Evolutionary conservation across 768 basidiomycete species (phyloP).

Genomic region (Leccinum longicurvipes): DNA sequence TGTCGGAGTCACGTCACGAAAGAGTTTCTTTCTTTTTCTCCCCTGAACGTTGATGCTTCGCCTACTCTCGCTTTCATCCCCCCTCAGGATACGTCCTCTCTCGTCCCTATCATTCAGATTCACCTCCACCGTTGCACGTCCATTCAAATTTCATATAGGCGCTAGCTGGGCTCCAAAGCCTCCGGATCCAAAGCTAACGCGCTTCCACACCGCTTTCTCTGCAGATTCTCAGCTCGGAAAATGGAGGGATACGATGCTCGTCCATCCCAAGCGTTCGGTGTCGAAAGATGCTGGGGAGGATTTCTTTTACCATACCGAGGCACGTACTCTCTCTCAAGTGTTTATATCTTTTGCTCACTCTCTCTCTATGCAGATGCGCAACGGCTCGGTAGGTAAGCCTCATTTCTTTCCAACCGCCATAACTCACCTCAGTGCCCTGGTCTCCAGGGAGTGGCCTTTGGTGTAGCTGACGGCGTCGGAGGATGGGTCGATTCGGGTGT

Average conservation of each 20-base stretch:
- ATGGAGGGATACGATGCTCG: conserved; percentile 69
- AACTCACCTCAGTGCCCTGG: conserved; percentile 21
- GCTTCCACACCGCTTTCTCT: conserved; percentile 49
- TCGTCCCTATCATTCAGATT: conserved; percentile 11
- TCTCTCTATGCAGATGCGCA: conserved; percentile 64
- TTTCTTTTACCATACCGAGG: conserved; percentile 69
- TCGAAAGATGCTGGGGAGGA: conserved; percentile 53
- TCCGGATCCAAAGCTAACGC: conserved; percentile 35
- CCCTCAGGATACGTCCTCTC: background rate
- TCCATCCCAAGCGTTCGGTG: conserved; percentile 38
- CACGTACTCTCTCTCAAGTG: conserved; percentile 34
- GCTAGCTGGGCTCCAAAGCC: conserved; percentile 79
- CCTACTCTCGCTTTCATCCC: conserved; percentile 2
- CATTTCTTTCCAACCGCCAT: conserved; percentile 4
- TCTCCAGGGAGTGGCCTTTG: conserved; percentile 70
- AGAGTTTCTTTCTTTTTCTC: background rate
- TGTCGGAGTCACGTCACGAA: background rate
- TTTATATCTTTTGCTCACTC: conserved; percentile 3
- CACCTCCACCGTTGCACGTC: conserved; percentile 34
- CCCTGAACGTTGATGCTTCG: conserved; percentile 12
- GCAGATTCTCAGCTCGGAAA: conserved; percentile 53
- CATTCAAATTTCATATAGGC: conserved; percentile 75
- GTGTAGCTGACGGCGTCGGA: conserved; percentile 90
- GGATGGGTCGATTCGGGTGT: conserved; percentile 85
- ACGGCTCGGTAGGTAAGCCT: conserved; percentile 62